A percentile compares a stretch with the other conserved stretches of the same genome.
phyloP scores from a whole-genome alignment of 768 basidiomycete species.

The Tulasnella sp. region DNA sequence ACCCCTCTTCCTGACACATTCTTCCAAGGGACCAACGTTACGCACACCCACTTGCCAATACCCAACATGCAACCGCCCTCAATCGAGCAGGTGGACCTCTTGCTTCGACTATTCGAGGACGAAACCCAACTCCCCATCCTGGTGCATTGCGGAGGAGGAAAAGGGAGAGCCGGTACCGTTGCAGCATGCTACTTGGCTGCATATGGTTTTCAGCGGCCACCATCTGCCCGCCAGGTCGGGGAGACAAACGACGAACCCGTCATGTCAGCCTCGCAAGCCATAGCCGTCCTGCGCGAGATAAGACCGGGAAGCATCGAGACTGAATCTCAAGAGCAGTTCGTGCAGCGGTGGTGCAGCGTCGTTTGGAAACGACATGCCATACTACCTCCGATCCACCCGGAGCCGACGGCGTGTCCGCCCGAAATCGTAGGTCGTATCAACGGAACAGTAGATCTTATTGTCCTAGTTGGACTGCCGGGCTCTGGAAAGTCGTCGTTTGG shows the following conservation, averaged over 20 bases:
- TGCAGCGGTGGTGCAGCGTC: slow-evolving; percentile 43
- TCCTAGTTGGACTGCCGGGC: slow-evolving; percentile 51
- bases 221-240: slow-evolving; percentile 23
- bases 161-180: slow-evolving; percentile 49
- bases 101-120: slow-evolving; percentile 38
- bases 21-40: slow-evolving; percentile 33
- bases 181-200: slow-evolving; percentile 48
- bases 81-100: slow-evolving; percentile 47
- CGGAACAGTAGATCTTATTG: slow-evolving; percentile 33
- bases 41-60: slow-evolving; percentile 45
- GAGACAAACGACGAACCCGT: slow-evolving; percentile 29
- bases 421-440: slow-evolving; percentile 34
- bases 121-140: slow-evolving; percentile 37
- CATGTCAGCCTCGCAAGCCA: slow-evolving; percentile 38
- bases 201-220: slow-evolving; percentile 39
- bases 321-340: slow-evolving; percentile 42
- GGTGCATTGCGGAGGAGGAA: slow-evolving; percentile 51
- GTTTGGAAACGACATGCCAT: slow-evolving; percentile 47
- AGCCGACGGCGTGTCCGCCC: slow-evolving; percentile 38
- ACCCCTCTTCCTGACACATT: slow-evolving; percentile 36
- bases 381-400: slow-evolving; percentile 38
- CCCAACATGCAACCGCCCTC: slow-evolving; percentile 43
- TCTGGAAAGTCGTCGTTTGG: slow-evolving; percentile 49
- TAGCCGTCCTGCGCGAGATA: slow-evolving; percentile 35
- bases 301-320: slow-evolving; percentile 50